phyloP scores from a whole-genome alignment of 345 rosid species.

The Toxicodendron radicans region DNA sequence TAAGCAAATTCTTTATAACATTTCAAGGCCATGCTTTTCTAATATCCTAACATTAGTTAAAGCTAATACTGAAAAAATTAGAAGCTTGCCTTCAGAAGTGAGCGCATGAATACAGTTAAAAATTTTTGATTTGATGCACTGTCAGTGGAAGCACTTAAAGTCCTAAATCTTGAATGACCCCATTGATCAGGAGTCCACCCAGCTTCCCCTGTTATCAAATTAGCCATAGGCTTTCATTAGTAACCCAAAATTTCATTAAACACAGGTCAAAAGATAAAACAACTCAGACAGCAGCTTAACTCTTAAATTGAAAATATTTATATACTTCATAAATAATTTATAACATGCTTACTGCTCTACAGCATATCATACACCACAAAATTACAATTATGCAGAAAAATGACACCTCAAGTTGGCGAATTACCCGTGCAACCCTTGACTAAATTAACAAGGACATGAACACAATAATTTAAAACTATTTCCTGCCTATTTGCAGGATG shows the following conservation, averaged over 20 bases:
- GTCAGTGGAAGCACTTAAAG: constrained; percentile 55
- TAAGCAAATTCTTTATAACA: not conserved
- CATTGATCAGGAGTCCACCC: constrained; percentile 99
- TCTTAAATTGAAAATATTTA: not conserved
- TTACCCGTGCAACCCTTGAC: not conserved
- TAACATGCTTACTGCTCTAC: not conserved
- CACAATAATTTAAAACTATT: not conserved
- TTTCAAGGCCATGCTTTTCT: not conserved
- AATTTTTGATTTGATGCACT: constrained; percentile 64
- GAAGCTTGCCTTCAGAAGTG: constrained; percentile 77
- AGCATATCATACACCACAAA: not conserved
- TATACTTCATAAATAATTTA: not conserved
- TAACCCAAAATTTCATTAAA: constrained; percentile 16
- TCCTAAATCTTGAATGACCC: constrained; percentile 83
- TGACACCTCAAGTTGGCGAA: not conserved
- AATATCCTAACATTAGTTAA: not conserved
- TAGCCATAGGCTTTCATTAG: constrained; percentile 6
- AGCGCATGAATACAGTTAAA: constrained; percentile 78
- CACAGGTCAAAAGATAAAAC: not conserved
- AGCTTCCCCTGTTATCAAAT: constrained; percentile 68
- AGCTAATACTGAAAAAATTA: not conserved
- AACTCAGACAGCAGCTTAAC: not conserved
- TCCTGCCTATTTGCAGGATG: not conserved
- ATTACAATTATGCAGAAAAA: not conserved
- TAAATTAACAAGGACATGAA: not conserved